Conservation (phyloP, 2,329 filamentous ascomycete species). For the Botryotinia calthae region DNA sequence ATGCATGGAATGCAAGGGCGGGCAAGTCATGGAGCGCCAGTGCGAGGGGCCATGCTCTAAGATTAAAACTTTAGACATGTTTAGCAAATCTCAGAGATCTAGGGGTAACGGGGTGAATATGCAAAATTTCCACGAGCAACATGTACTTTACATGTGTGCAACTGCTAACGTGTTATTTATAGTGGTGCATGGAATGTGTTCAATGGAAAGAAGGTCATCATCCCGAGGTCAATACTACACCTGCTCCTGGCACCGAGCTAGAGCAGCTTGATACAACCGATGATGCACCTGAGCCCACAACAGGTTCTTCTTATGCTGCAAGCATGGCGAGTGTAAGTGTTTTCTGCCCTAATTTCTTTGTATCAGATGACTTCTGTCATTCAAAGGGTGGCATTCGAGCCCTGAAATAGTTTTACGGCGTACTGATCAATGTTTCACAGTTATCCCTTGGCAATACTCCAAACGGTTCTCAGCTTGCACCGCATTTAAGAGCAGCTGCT, state of each 20-base stretch:
- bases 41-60: slow-evolving; percentile 47
- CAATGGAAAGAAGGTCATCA: slow-evolving; percentile 29
- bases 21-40: slow-evolving; percentile 45
- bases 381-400: background rate
- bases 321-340: background rate
- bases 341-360: background rate
- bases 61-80: slow-evolving; percentile 47
- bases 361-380: background rate
- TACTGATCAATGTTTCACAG: background rate
- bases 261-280: background rate
- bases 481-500: slow-evolving; percentile 11
- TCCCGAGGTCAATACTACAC: slow-evolving; percentile 22
- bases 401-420: background rate
- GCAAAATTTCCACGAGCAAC: background rate
- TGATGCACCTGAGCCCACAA: background rate
- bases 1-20: slow-evolving; percentile 47
- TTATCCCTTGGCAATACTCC: background rate
- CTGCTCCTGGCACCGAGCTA: slow-evolving; percentile 25
- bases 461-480: background rate
- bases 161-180: background rate
- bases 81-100: slow-evolving; percentile 47
- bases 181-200: slow-evolving; percentile 44
- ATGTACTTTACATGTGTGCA: background rate
- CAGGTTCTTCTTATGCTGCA: background rate
- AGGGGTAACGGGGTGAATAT: slow-evolving; percentile 33